Percentiles rank a stretch among this genome's conserved stretches.
These are phyloP conservation scores for Lippia alba DNA, from an alignment of 305 asterid species.

Conservation along the genomic window DNA sequence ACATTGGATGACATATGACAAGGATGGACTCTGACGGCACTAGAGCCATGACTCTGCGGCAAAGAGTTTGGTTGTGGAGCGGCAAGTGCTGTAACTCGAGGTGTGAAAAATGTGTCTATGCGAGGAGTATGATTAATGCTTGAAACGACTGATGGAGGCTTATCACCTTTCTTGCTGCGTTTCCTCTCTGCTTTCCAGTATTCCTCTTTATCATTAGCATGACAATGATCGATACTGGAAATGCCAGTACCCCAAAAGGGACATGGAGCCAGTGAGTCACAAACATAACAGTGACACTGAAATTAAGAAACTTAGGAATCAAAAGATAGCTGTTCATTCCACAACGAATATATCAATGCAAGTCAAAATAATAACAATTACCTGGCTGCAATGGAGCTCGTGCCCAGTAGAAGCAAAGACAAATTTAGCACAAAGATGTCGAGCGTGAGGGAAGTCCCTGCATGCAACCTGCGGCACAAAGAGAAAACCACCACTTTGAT, in stretches of 20 bases:
- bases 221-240: conserved; percentile 67
- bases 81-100: conserved; percentile 38
- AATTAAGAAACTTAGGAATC: conserved; percentile 40
- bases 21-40: conserved; percentile 40
- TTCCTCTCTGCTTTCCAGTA: conserved; percentile 72
- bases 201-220: conserved; percentile 81
- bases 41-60: conserved; percentile 35
- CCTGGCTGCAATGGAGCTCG: conserved; percentile 71
- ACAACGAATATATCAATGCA: conserved; percentile 8
- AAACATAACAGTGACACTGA: conserved; percentile 98
- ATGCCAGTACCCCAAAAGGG: conserved; percentile 63
- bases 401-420: conserved; percentile 71
- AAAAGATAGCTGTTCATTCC: conserved; percentile 26
- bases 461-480: conserved; percentile 74
- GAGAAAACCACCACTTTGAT: conserved; percentile 20
- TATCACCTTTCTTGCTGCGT: conserved; percentile 45
- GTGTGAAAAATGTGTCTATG: conserved; percentile 23
- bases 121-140: conserved; percentile 28
- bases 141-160: conserved; percentile 38
- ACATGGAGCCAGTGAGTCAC: conserved; percentile 94
- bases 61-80: conserved; percentile 32
- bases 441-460: conserved; percentile 93
- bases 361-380: conserved; percentile 37
- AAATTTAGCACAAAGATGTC: conserved; percentile 85
- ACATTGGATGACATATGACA: conserved; percentile 43